A percentile compares a stretch with the other conserved stretches of the same genome.
These are phyloP conservation scores for Paecilomyces formosus DNA, from an alignment of 2,329 filamentous ascomycete genomes.

Conservation along the genomic window DNA sequence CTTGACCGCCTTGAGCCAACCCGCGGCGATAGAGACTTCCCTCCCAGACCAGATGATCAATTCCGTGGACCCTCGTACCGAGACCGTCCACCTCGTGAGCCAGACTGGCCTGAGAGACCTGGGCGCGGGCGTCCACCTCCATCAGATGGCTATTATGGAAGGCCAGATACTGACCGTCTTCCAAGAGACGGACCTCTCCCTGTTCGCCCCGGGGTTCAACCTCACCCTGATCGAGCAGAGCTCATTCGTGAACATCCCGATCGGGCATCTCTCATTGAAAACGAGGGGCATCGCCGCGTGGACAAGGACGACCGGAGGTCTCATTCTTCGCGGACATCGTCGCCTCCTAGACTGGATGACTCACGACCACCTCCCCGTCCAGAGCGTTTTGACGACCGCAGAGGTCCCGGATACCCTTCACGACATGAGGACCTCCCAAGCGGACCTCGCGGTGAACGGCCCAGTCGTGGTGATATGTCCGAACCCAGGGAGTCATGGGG, in stretches of 20 bases:
- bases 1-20: slow-evolving; percentile 18
- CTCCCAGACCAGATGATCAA: slow-evolving; percentile 30
- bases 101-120: slow-evolving; percentile 30
- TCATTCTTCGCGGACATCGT: slow-evolving; percentile 15
- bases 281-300: slow-evolving; percentile 23
- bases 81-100: slow-evolving; percentile 27
- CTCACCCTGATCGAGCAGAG: slow-evolving; percentile 26
- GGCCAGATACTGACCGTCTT: slow-evolving; percentile 6
- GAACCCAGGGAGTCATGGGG: slow-evolving; percentile 31
- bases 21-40: slow-evolving; percentile 22
- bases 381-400: slow-evolving; percentile 32
- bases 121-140: slow-evolving; percentile 22
- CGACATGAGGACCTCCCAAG: slow-evolving; percentile 44
- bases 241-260: slow-evolving; percentile 26
- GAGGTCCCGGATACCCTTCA: slow-evolving; percentile 18
- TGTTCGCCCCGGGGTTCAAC: slow-evolving; percentile 18
- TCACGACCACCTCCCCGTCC: slow-evolving; percentile 20
- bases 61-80: slow-evolving; percentile 29
- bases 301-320: slow-evolving; percentile 27
- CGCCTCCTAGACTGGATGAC: slow-evolving; percentile 19
- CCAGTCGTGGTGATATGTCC: slow-evolving; percentile 16
- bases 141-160: slow-evolving; percentile 20
- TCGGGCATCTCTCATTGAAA: slow-evolving; percentile 11
- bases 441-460: slow-evolving; percentile 44
- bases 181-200: slow-evolving; percentile 16